Conservation (phyloP, 345 rosid species). For the Carallia brachiata region DNA sequence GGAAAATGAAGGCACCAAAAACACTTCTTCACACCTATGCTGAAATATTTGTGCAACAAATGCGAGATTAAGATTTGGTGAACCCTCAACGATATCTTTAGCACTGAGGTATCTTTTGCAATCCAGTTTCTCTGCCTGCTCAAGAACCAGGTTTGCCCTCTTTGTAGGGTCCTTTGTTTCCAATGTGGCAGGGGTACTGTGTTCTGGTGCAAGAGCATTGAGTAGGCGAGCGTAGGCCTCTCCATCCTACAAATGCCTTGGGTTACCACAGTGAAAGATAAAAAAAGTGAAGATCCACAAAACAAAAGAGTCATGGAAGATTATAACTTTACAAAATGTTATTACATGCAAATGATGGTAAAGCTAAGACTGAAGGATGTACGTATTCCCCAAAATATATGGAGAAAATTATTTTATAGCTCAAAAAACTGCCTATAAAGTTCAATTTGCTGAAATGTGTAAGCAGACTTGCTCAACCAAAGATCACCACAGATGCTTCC, state of each 20-base stretch:
- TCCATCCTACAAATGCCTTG: constrained; percentile 65
- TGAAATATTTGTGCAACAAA: constrained; percentile 97
- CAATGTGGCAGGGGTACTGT: constrained; percentile 49
- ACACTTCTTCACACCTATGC: constrained; percentile 48
- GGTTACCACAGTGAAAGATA: constrained; percentile 5
- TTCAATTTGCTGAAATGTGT: neutral
- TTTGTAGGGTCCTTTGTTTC: constrained; percentile 59
- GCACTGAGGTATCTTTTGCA: constrained; percentile 84
- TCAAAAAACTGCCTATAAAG: neutral
- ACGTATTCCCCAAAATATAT: too few relatives aligned
- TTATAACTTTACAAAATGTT: neutral
- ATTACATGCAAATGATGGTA: neutral
- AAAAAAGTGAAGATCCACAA: neutral
- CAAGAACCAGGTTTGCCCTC: constrained; percentile 81
- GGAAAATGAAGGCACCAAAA: constrained; percentile 1
- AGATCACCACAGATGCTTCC: constrained; percentile 1
- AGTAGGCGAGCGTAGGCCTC: constrained; percentile 95
- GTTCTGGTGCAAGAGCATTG: constrained; percentile 92
- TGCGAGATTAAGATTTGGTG: constrained; percentile 95
- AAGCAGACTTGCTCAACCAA: neutral
- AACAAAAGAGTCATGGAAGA: neutral
- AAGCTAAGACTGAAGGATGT: too few relatives aligned
- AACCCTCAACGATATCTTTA: constrained; percentile 92
- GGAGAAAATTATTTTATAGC: too few relatives aligned
- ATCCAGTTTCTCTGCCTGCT: constrained; percentile 92